Evolutionary conservation across 768 basidiomycete species (phyloP).

Genomic region (Naematelia encephala): DNA sequence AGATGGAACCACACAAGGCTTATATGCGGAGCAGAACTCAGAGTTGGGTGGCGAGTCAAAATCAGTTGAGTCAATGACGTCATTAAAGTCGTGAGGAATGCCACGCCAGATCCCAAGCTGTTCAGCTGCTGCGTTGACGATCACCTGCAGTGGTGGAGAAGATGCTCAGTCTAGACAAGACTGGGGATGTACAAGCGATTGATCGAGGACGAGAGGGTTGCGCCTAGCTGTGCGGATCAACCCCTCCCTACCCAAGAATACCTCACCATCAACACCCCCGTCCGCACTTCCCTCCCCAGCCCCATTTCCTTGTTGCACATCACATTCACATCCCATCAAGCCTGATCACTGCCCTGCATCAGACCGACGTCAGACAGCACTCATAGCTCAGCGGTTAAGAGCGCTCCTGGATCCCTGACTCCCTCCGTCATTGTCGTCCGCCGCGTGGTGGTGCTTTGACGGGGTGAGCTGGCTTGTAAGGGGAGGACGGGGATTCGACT

Average conservation of each 20-base stretch:
- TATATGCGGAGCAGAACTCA: background rate
- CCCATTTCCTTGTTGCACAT: too few relatives aligned
- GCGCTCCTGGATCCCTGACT: background rate
- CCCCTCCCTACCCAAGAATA: background rate
- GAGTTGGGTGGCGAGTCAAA: slow-evolving; percentile 7
- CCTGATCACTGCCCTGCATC: background rate
- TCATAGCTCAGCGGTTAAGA: slow-evolving; percentile 28
- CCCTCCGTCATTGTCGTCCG: slow-evolving; percentile 6
- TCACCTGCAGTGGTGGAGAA: too few relatives aligned
- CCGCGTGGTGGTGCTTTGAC: slow-evolving; percentile 10
- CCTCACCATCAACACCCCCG: background rate
- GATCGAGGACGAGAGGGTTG: background rate
- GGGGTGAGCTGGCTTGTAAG: slow-evolving; percentile 2
- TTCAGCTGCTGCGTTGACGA: background rate
- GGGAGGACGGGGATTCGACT: slow-evolving; percentile 30
- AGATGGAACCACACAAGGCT: background rate
- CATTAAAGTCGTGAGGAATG: too few relatives aligned
- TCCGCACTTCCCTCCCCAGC: background rate
- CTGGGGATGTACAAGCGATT: background rate
- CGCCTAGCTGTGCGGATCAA: background rate
- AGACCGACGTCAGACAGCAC: background rate
- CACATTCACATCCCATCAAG: too few relatives aligned
- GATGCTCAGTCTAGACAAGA: background rate
- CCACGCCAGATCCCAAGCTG: too few relatives aligned
- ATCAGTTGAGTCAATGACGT: slow-evolving; percentile 26